Evolutionary conservation across 139 green algal species (phyloP).

Genomic region (Picochlorum sp.): DNA sequence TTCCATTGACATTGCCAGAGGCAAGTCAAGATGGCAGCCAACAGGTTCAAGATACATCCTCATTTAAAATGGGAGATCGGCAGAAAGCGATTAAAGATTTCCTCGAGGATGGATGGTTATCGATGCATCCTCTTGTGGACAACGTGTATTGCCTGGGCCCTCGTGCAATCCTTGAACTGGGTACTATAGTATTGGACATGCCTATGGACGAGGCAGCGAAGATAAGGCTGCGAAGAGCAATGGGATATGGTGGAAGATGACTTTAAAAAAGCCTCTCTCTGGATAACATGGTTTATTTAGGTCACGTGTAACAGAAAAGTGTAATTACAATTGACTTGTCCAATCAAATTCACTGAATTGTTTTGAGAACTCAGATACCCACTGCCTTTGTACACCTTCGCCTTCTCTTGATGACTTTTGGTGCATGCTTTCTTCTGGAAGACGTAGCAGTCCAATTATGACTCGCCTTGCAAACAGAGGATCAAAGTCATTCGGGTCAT

Average conservation of each 20-base stretch:
- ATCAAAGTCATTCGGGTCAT: conserved; percentile 82
- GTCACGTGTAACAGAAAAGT: neutral
- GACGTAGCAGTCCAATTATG: conserved; percentile 66
- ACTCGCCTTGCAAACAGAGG: conserved; percentile 56
- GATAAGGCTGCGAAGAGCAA: neutral
- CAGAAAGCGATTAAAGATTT: conserved; percentile 1
- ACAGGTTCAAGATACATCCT: neutral
- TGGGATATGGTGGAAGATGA: neutral
- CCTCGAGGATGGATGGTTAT: neutral
- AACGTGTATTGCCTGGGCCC: neutral
- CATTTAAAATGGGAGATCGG: neutral
- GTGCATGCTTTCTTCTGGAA: conserved; percentile 68
- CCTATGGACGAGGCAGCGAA: neutral
- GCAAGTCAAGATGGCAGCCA: neutral
- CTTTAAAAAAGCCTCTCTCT: neutral
- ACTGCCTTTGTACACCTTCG: conserved; percentile 35
- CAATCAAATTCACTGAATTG: conserved; percentile 75
- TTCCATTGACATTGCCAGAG: neutral
- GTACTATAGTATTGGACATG: neutral
- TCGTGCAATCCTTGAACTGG: conserved; percentile 2
- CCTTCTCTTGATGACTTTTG: conserved; percentile 21
- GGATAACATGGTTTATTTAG: no score
- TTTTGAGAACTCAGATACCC: conserved; percentile 59
- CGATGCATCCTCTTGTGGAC: neutral
- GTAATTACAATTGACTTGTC: conserved; percentile 40